A percentile compares a stretch with the other conserved stretches of the same genome.
Conservation (phyloP, 2,329 filamentous ascomycete genomes). For the Xylariales sp. region DNA sequence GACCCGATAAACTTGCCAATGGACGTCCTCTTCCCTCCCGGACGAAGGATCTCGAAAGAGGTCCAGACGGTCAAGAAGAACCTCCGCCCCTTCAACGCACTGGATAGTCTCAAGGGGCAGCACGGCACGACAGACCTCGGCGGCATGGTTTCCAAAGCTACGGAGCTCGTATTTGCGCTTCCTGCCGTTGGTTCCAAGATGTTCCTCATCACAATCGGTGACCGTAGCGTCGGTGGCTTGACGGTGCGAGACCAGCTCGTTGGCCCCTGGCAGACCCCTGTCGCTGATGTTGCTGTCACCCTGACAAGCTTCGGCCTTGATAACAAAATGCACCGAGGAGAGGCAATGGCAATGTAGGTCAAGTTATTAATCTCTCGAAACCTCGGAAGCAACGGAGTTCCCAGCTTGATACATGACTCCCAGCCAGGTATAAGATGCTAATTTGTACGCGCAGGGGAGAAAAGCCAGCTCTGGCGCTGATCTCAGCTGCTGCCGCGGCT, state of each 20-base stretch:
- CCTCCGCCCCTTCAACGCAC: constrained; percentile 58
- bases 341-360: constrained; percentile 78
- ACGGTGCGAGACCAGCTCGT: constrained; percentile 92
- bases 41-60: constrained; percentile 7
- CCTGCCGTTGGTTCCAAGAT: constrained; percentile 94
- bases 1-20: constrained; percentile 14
- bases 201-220: constrained; percentile 95
- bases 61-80: constrained; percentile 17
- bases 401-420: too few species aligned
- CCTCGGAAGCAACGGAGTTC: too few species aligned
- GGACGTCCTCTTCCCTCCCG: constrained; percentile 12
- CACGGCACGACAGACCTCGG: constrained; percentile 40
- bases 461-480: constrained; percentile 81
- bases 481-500: constrained; percentile 83
- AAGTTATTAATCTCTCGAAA: background rate
- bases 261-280: constrained; percentile 90
- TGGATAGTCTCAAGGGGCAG: constrained; percentile 54
- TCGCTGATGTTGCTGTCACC: constrained; percentile 91
- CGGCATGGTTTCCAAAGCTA: constrained; percentile 55
- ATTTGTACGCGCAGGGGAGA: constrained; percentile 83
- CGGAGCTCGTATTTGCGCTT: constrained; percentile 75
- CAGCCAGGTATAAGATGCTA: too few species aligned
- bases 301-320: constrained; percentile 67
- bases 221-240: constrained; percentile 85
- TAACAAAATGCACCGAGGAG: constrained; percentile 72